Percentiles rank a stretch among this genome's conserved stretches.
These are phyloP conservation scores for Arthrobotrys conoides DNA, from an alignment of 2,329 filamentous ascomycete genomes.

Conservation along the genomic window DNA sequence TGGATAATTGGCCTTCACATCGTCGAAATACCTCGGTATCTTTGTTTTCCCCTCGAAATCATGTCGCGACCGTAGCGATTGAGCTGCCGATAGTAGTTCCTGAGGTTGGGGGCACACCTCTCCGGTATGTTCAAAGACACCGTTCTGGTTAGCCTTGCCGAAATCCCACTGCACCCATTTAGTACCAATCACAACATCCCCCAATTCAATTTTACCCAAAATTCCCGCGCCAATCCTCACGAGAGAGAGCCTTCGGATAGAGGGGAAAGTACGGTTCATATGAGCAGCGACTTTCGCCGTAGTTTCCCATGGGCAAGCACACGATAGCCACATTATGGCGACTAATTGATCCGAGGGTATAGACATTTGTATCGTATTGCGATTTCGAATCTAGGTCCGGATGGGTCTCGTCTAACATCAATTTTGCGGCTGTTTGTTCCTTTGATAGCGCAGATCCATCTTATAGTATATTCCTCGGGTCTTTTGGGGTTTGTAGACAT, in stretches of 20 bases:
- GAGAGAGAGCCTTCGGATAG: slow-evolving; percentile 67
- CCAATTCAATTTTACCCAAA: slow-evolving; percentile 56
- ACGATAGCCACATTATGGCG: slow-evolving; percentile 66
- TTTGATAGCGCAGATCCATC: slow-evolving; percentile 61
- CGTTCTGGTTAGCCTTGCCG: slow-evolving; percentile 5
- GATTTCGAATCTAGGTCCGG: slow-evolving; percentile 23
- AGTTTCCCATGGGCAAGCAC: slow-evolving; percentile 65
- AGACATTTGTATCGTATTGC: slow-evolving; percentile 61
- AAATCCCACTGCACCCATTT: slow-evolving; percentile 25
- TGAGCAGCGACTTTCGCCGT: slow-evolving; percentile 65
- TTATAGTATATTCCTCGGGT: slow-evolving; percentile 44
- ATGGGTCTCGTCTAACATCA: slow-evolving; percentile 62
- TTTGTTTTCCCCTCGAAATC: neutral
- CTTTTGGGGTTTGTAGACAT: neutral
- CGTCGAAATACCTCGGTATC: slow-evolving; percentile 22
- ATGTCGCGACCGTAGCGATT: neutral
- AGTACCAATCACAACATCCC: slow-evolving; percentile 26
- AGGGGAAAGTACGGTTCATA: slow-evolving; percentile 65
- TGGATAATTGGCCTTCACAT: neutral
- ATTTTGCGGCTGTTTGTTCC: slow-evolving; percentile 58
- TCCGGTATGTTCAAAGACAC: neutral
- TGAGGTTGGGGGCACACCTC: neutral
- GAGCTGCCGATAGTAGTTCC: neutral
- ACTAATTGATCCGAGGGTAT: slow-evolving; percentile 64
- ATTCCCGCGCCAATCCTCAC: slow-evolving; percentile 68